These are phyloP conservation scores for Quercus aquifolioides DNA, from an alignment of 306 rosid genomes.

Conservation along the genomic window DNA sequence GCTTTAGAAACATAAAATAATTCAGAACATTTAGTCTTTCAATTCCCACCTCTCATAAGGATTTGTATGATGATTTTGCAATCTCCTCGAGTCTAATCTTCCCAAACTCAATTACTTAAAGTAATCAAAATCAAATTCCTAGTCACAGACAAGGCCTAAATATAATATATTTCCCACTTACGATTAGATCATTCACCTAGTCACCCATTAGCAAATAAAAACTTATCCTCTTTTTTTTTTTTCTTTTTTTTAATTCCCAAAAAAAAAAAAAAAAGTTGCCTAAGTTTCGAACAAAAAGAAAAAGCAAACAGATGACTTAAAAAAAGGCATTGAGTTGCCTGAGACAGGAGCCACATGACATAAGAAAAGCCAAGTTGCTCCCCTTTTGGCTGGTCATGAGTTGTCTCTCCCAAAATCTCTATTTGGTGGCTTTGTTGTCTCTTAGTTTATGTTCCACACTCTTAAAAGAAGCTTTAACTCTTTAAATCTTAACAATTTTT, in stretches of 20 bases:
- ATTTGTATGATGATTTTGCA: neutral
- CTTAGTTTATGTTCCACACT: slow-evolving; percentile 52
- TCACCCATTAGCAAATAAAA: slow-evolving; percentile 17
- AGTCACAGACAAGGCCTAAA: slow-evolving; percentile 23
- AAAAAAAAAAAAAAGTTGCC: neutral
- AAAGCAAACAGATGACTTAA: slow-evolving; percentile 19
- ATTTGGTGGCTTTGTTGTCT: slow-evolving; percentile 58
- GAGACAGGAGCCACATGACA: slow-evolving; percentile 55
- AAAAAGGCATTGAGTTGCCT: slow-evolving; percentile 23
- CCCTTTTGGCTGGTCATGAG: slow-evolving; percentile 45
- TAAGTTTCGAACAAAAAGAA: slow-evolving; percentile 11
- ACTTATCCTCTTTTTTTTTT: slow-evolving; percentile 6
- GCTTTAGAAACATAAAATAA: no score
- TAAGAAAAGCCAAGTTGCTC: slow-evolving; percentile 41
- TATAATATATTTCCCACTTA: neutral
- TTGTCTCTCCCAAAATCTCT: slow-evolving; percentile 49
- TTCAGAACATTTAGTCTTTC: neutral
- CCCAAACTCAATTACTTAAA: neutral
- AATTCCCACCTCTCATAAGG: neutral
- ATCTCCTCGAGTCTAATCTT: neutral
- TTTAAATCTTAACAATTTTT: slow-evolving; percentile 24
- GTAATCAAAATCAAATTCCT: neutral
- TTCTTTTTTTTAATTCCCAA: slow-evolving; percentile 6
- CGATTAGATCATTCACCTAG: slow-evolving; percentile 7
- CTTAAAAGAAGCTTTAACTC: slow-evolving; percentile 43